These are phyloP conservation scores for Quercus phellos DNA, from an alignment of 331 rosid species.

Conservation along the genomic window DNA sequence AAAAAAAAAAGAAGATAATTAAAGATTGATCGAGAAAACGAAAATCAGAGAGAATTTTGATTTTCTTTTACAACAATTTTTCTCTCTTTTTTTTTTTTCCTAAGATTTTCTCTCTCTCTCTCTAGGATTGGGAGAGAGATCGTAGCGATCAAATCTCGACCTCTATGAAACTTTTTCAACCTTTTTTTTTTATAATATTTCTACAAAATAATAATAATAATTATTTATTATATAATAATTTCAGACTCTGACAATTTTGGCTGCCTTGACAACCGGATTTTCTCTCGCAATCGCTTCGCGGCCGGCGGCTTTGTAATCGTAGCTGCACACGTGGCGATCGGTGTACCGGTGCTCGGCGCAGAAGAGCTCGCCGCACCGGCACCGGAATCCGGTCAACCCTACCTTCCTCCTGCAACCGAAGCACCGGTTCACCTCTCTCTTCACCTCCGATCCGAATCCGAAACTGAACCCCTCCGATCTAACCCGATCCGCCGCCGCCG, in stretches of 20 bases:
- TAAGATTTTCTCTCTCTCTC: background rate
- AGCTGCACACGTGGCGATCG: conserved; percentile 86
- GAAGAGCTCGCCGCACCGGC: conserved; percentile 93
- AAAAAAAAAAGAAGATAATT: conserved; percentile 14
- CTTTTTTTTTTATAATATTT: background rate
- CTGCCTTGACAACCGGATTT: conserved; percentile 81
- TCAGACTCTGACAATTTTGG: conserved; percentile 76
- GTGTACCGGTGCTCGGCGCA: conserved; percentile 87
- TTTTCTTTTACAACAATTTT: conserved; percentile 30
- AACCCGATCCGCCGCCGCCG: conserved; percentile 25
- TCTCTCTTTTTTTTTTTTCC: conserved; percentile 18
- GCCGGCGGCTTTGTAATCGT: conserved; percentile 84
- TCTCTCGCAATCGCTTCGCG: conserved; percentile 89
- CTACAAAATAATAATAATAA: conserved; percentile 21
- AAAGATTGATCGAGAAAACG: conserved; percentile 30
- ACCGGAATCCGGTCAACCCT: conserved; percentile 77
- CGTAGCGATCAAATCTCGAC: conserved; percentile 18
- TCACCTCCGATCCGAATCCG: background rate
- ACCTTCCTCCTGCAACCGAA: conserved; percentile 75
- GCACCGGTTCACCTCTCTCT: conserved; percentile 70
- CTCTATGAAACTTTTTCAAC: background rate
- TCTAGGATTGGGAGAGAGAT: conserved; percentile 33
- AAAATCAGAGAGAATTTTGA: conserved; percentile 35
- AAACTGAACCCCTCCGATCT: conserved; percentile 23
- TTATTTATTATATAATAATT: too few relatives aligned